Evolutionary conservation across 306 rosid genomes (phyloP).

Genomic region (Lagenaria siceraria): DNA sequence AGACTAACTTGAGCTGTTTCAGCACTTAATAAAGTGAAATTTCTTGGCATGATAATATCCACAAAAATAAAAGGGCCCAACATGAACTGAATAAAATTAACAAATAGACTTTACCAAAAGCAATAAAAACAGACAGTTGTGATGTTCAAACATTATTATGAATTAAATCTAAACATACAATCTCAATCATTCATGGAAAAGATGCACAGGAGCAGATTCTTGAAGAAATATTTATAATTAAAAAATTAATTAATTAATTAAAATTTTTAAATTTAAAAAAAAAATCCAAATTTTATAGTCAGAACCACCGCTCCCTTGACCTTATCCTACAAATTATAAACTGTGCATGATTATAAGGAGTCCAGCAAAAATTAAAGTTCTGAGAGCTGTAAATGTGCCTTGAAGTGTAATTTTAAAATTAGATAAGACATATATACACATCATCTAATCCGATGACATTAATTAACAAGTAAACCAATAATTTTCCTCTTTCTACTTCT

Average conservation of each 20-base stretch:
- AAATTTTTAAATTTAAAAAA: too few relatives aligned
- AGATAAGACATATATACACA: neutral
- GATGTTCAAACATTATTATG: neutral
- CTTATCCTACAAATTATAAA: neutral
- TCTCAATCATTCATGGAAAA: neutral
- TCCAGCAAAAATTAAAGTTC: neutral
- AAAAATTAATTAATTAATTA: too few relatives aligned
- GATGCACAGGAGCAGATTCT: neutral
- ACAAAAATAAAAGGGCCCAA: neutral
- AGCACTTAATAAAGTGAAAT: neutral
- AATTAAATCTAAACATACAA: neutral
- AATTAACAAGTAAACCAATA: neutral
- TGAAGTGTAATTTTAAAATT: neutral
- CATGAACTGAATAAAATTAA: neutral
- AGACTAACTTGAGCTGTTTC: conserved; percentile 7
- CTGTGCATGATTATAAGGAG: neutral
- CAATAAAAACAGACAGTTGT: neutral
- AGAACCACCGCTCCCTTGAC: neutral
- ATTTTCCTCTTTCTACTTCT: neutral
- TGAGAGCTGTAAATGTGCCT: neutral
- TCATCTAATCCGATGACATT: neutral
- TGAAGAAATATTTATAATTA: neutral
- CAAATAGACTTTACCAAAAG: neutral
- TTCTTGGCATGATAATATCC: neutral
- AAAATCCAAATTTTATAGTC: neutral